Evolutionary conservation across 2,329 filamentous ascomycete genomes (phyloP).

Genomic region (Pseudocercospora vitis): DNA sequence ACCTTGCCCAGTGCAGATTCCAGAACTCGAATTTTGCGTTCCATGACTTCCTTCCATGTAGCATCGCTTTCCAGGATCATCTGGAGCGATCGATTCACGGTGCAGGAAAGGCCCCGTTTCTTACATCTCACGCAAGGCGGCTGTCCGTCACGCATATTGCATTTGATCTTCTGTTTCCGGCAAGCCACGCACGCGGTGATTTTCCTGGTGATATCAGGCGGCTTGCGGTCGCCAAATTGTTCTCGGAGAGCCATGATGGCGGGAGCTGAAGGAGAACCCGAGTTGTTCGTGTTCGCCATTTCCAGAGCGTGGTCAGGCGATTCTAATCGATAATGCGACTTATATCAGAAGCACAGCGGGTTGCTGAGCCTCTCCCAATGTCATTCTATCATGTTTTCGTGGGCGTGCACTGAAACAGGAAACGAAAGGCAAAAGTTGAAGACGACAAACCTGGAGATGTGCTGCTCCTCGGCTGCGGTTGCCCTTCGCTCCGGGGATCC

Average conservation of each 20-base stretch:
- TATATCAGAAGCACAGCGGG: background rate
- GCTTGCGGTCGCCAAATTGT: slow-evolving; percentile 27
- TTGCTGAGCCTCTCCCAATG: background rate
- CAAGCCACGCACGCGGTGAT: slow-evolving; percentile 44
- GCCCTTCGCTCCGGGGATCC: background rate
- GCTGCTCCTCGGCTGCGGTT: background rate
- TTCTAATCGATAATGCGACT: background rate
- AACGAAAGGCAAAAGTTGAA: slow-evolving; percentile 1
- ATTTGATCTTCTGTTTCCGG: slow-evolving; percentile 47
- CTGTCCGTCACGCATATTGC: slow-evolving; percentile 42
- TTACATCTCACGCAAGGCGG: slow-evolving; percentile 45
- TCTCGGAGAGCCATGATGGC: slow-evolving; percentile 25
- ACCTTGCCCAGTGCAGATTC: slow-evolving; percentile 40
- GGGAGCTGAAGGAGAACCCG: slow-evolving; percentile 19
- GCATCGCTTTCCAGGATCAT: slow-evolving; percentile 46
- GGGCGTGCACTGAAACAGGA: background rate
- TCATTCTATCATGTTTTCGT: background rate
- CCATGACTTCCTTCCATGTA: slow-evolving; percentile 44
- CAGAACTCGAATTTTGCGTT: slow-evolving; percentile 40
- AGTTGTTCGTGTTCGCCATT: background rate
- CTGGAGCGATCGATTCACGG: slow-evolving; percentile 45
- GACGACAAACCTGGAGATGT: background rate
- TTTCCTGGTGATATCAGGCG: slow-evolving; percentile 34
- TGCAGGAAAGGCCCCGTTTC: slow-evolving; percentile 43
- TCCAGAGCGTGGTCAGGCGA: background rate